phyloP scores from a whole-genome alignment of 345 rosid species.

The Limnanthes douglasii region DNA sequence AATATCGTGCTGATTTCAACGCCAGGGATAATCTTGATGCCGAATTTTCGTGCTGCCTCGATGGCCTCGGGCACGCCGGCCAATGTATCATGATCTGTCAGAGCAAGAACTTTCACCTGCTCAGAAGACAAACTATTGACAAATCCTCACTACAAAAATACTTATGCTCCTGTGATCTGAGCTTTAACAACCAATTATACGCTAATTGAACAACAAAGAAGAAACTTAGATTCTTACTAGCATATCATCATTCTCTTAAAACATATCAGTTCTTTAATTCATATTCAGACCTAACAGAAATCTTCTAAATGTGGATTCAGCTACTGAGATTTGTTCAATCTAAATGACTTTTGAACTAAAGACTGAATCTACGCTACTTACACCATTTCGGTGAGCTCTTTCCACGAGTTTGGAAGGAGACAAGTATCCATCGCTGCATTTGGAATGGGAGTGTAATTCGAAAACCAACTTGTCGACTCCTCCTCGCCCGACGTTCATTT shows the following conservation, averaged over 20 bases:
- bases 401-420: slow-evolving; percentile 88
- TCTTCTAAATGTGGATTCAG: too few relatives aligned
- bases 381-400: slow-evolving; percentile 82
- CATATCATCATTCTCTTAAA: too few relatives aligned
- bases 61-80: slow-evolving; percentile 80
- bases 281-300: too few relatives aligned
- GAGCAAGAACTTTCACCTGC: slow-evolving; percentile 93
- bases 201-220: too few relatives aligned
- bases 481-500: slow-evolving; percentile 15
- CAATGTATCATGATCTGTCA: slow-evolving; percentile 93
- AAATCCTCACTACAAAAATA: too few relatives aligned
- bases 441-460: slow-evolving; percentile 88
- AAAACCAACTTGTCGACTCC: slow-evolving; percentile 40
- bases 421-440: slow-evolving; percentile 82
- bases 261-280: too few relatives aligned
- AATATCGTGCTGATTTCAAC: slow-evolving; percentile 91
- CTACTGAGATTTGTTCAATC: too few relatives aligned
- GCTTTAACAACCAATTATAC: too few relatives aligned
- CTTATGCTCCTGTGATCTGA: too few relatives aligned
- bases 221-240: too few relatives aligned
- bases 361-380: too few relatives aligned
- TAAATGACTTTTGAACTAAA: too few relatives aligned
- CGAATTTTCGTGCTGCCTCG: slow-evolving; percentile 61
- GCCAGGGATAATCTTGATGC: slow-evolving; percentile 86
- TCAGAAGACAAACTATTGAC: background rate